Percentiles rank a stretch among this genome's conserved stretches.
Conservation (phyloP, 2,329 filamentous ascomycete species). For the Sporothrix curviconia region DNA sequence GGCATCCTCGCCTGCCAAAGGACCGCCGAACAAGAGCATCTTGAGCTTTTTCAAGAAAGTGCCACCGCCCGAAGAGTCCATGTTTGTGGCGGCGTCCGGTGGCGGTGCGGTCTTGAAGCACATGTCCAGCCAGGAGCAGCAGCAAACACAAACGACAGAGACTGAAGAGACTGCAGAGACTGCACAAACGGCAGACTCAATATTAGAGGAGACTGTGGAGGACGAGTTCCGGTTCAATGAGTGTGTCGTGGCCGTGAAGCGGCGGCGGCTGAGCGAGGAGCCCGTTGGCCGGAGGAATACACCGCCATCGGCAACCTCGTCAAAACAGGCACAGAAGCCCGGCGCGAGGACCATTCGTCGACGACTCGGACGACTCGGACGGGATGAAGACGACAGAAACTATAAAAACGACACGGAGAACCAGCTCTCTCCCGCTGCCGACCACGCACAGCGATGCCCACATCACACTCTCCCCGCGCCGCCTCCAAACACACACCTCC, state of each 20-base stretch:
- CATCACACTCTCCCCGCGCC: neutral
- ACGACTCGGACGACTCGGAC: conserved; percentile 36
- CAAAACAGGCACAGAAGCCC: conserved; percentile 15
- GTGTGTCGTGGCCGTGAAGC: conserved; percentile 6
- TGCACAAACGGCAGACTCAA: neutral
- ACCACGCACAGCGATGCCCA: neutral
- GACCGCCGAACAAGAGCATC: conserved; percentile 53
- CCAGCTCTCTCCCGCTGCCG: too few relatives aligned
- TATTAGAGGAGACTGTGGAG: too few relatives aligned
- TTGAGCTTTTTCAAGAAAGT: conserved; percentile 70
- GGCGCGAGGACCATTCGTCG: conserved; percentile 57
- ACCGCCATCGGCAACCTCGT: conserved; percentile 38
- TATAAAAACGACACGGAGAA: neutral
- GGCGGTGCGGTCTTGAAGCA: neutral
- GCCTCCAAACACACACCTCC: neutral
- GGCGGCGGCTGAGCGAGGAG: neutral
- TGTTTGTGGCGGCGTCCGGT: conserved; percentile 39
- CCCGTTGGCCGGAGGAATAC: neutral
- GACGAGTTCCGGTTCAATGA: conserved; percentile 6
- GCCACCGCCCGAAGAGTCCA: conserved; percentile 49
- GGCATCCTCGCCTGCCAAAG: conserved; percentile 13
- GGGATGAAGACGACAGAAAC: neutral
- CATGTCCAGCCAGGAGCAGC: neutral
- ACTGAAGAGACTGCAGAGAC: neutral
- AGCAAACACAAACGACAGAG: neutral